Evolutionary conservation across 768 basidiomycete species (phyloP), one percentile per base, ranked within the genome.

Genomic region (Suillus occidentalis): DNA sequence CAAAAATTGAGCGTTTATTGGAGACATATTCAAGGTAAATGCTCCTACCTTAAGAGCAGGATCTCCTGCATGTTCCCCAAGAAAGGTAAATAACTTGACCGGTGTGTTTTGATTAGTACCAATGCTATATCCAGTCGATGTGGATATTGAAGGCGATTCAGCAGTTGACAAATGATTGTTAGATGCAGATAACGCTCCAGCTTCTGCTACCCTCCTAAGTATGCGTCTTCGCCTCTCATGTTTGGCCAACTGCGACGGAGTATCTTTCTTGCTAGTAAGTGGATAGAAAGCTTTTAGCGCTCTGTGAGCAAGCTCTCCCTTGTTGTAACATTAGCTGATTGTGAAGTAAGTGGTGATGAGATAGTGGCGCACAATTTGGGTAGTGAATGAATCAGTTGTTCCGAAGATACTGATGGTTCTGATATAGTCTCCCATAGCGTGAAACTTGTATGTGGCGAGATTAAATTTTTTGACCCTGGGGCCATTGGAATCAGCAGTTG

Each of bases 251-350:
- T 47, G 45, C 0, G 4, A 4, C 1, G n/a, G 45, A 3, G n/a
- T 47, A 9, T 47, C 45, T 5, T 9, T 2, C 45, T 47, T 47
- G 45, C 12, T 47, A 10, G 45, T 47, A 4, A n/a, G 53, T 1
- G 63, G 63, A 62, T 81, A 84, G 16, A 76, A 63, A 0, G 66
- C 69, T 66, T 84, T 83, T 22, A 77, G 65, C 0, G 50, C 64
- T 1, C 71, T 63, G 60, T 83, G 81, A 8, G 18, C 42, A 7
- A 43, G 42, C 42, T 43, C 42, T 9, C 42, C 42, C 42, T 43
- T 39, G 20, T 4, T 0, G 10, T 9, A n/a, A n/a, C 8, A 1
- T 45, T 5, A 45, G 43, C 6, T n/a, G 2, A 6, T 18, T 6
- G 16, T n/a, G 9, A n/a, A 10, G 28, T 28, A 28, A 28, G 28